phyloP scores from a whole-genome alignment of 768 basidiomycete species.

The Lactarius evosmus region DNA sequence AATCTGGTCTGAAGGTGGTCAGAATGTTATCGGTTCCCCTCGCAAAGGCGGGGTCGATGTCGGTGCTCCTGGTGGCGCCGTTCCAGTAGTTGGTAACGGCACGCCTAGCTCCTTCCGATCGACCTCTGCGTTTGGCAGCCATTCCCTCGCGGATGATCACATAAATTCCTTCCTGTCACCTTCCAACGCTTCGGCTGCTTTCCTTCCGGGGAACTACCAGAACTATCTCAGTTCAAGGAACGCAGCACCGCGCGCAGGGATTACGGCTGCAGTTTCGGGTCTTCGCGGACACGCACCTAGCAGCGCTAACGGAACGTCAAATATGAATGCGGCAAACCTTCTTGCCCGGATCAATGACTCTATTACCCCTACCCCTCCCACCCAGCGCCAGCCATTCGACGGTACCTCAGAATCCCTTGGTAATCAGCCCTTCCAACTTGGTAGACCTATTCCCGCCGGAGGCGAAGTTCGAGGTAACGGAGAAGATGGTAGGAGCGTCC shows the following conservation, averaged over 20 bases:
- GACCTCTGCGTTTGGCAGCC: slow-evolving; percentile 38
- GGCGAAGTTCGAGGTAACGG: slow-evolving; percentile 29
- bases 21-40: slow-evolving; percentile 37
- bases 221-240: slow-evolving; percentile 56
- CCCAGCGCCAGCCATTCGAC: slow-evolving; percentile 30
- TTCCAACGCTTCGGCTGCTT: slow-evolving; percentile 79
- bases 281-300: slow-evolving; percentile 24
- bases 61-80: slow-evolving; percentile 27
- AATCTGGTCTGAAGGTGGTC: slow-evolving; percentile 70
- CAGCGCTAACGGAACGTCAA: slow-evolving; percentile 18
- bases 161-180: slow-evolving; percentile 50
- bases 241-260: slow-evolving; percentile 33
- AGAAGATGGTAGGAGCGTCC: slow-evolving; percentile 36
- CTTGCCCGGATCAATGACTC: slow-evolving; percentile 29
- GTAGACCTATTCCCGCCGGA: slow-evolving; percentile 34
- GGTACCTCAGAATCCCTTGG: slow-evolving; percentile 37
- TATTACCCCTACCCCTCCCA: slow-evolving; percentile 22
- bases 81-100: slow-evolving; percentile 36
- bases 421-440: slow-evolving; percentile 41
- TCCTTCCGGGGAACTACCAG: slow-evolving; percentile 68
- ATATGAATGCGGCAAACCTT: slow-evolving; percentile 27
- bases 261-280: slow-evolving; percentile 28
- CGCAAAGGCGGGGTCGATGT: slow-evolving; percentile 30
- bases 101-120: slow-evolving; percentile 57
- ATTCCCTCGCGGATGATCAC: slow-evolving; percentile 37